Base-by-base conservation (phyloP, 2,329 filamentous ascomycete genomes). In the Arthrobotrys conoides region DNA sequence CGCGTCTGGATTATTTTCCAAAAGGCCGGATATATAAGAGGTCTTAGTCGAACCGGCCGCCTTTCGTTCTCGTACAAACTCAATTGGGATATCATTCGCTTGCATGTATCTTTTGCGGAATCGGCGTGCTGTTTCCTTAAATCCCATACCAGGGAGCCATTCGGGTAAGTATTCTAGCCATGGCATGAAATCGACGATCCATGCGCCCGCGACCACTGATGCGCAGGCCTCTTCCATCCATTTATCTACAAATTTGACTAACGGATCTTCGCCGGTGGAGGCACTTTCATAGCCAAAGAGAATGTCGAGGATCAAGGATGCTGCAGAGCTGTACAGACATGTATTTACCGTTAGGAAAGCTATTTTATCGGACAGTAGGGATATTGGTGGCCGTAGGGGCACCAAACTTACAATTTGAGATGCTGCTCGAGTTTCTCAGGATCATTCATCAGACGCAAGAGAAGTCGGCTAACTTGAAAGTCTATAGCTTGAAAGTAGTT, bases 1-100 rank as follows among this genome's bases (percentile, higher is more conserved):
- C 8, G 78, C 76, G 12, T 85, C 81, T 0, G 87, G 80, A 3
- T 87, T 83, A 4, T 86, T 84, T 0, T 83, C 86, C 0, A 85
- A 85, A 27, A 88, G 87, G 24, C 86, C 87, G 0, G 83, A 81
- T 0, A 83, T 84, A 0, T 85, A 83, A 1, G 73, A 80, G 0
- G 86, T 85, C 1, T 83, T 82, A 12, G 80, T 65, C 30, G 83
- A 82, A 18, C 82, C 80, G 5, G 77, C 69, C 0, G 84, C 83
- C 2, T 86, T 84, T 57, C 86, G 84, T 1, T 27, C 30, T 22
- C 85, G 82, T 83, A 86, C 84, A 3, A 86, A 83, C 0, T 84
- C 82, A 30, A 78, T 30, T 16, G 81, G 80, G 10, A 81, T 68
- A 75, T 84, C 82, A 6, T 73, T 64, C 24, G 48, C 38, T n/a